These are phyloP conservation scores for Lentinus polychrous DNA, from an alignment of 1,284 basidiomycete species.

Conservation along the genomic window DNA sequence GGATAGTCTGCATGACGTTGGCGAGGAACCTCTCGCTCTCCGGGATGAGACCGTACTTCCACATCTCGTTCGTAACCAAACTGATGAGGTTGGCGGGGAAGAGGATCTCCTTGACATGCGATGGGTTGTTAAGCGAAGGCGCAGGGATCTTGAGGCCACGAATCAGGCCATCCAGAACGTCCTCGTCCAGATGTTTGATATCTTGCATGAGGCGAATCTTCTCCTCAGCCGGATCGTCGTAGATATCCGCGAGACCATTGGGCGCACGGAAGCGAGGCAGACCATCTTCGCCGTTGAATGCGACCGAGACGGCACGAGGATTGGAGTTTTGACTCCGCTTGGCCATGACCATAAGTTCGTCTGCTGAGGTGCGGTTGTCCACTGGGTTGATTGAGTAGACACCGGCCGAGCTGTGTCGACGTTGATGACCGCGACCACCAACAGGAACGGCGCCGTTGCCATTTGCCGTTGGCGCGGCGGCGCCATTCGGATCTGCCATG, in stretches of 20 bases:
- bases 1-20: slow-evolving; percentile 98
- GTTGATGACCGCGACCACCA: slow-evolving; percentile 52
- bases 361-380: slow-evolving; percentile 64
- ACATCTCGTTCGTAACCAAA: slow-evolving; percentile 98
- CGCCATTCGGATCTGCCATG: slow-evolving; percentile 34
- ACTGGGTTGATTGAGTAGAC: slow-evolving; percentile 59
- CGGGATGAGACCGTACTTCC: slow-evolving; percentile 96
- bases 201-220: slow-evolving; percentile 94
- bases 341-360: slow-evolving; percentile 74
- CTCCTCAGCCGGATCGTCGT: slow-evolving; percentile 90
- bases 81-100: slow-evolving; percentile 99
- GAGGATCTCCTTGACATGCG: slow-evolving; percentile 93
- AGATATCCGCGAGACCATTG: slow-evolving; percentile 71
- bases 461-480: slow-evolving; percentile 8
- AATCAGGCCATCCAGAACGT: slow-evolving; percentile 88
- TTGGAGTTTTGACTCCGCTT: slow-evolving; percentile 72
- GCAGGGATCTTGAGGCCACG: slow-evolving; percentile 90
- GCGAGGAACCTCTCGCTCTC: slow-evolving; percentile 98
- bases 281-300: slow-evolving; percentile 75
- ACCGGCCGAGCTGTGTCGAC: slow-evolving; percentile 82
- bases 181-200: slow-evolving; percentile 87
- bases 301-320: slow-evolving; percentile 90
- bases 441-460: slow-evolving; percentile 19
- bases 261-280: slow-evolving; percentile 57
- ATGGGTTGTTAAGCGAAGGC: slow-evolving; percentile 86